A percentile compares a stretch with the other conserved stretches of the same genome.
Evolutionary conservation across 768 basidiomycete species (phyloP).

Genomic region (Boletales sp.): DNA sequence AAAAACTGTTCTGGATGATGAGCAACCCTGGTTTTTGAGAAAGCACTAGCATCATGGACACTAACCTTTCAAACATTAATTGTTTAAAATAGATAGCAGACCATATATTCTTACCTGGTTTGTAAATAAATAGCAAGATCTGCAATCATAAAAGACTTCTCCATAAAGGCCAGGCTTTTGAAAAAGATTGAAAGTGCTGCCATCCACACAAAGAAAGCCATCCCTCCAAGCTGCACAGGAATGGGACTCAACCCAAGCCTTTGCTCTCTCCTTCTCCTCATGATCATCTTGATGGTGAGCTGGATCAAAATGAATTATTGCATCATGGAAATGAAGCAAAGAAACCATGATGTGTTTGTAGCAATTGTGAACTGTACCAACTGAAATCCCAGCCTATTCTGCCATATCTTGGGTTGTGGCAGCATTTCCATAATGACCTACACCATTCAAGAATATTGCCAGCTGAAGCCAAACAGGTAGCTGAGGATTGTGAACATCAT

Average conservation of each 20-base stretch:
- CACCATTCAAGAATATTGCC: constrained; percentile 22
- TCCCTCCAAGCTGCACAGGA: constrained; percentile 24
- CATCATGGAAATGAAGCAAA: too few species aligned
- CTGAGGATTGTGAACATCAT: constrained; percentile 3
- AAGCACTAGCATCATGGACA: constrained; percentile 7
- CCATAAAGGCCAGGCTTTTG: background rate
- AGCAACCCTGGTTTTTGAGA: background rate
- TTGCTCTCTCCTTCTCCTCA: background rate
- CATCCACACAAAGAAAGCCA: constrained; percentile 38
- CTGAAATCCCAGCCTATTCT: constrained; percentile 7
- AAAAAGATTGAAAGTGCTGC: constrained; percentile 25
- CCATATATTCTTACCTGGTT: constrained; percentile 11
- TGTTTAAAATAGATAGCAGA: background rate
- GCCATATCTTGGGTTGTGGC: background rate
- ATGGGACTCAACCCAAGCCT: background rate
- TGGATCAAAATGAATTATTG: background rate
- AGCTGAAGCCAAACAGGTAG: constrained; percentile 25
- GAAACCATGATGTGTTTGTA: background rate
- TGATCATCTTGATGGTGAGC: too few species aligned
- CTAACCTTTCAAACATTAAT: background rate
- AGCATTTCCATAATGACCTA: constrained; percentile 30
- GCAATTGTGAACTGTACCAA: constrained; percentile 1
- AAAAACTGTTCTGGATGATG: background rate
- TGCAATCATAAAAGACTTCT: constrained; percentile 13
- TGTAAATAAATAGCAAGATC: constrained; percentile 13